Evolutionary conservation across 2,329 filamentous ascomycete species (phyloP).

Genomic region (Ceratocystis variospora): DNA sequence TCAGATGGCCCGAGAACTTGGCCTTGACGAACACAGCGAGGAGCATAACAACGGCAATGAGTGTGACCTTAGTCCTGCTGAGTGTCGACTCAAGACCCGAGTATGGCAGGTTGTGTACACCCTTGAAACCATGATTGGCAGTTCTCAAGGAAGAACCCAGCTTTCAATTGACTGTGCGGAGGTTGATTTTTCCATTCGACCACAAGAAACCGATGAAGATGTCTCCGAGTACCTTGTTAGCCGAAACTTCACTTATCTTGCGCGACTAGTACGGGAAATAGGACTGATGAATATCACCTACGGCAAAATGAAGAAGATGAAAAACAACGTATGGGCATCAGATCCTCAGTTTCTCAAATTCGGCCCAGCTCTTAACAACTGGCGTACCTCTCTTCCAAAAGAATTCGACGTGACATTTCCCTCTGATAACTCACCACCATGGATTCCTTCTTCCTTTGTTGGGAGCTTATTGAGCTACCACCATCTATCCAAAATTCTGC

Average conservation of each 20-base stretch:
- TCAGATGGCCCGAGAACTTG: slow-evolving; percentile 84
- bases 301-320: slow-evolving; percentile 53
- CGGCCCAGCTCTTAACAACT: slow-evolving; percentile 62
- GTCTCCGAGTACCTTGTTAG: slow-evolving; percentile 64
- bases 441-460: slow-evolving; percentile 73
- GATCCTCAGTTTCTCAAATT: slow-evolving; percentile 72
- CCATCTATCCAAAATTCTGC: slow-evolving; percentile 70
- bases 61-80: slow-evolving; percentile 55
- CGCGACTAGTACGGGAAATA: slow-evolving; percentile 64
- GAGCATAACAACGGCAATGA: slow-evolving; percentile 57
- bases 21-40: slow-evolving; percentile 73
- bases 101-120: slow-evolving; percentile 83
- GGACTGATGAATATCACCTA: slow-evolving; percentile 64
- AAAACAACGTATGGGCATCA: slow-evolving; percentile 59
- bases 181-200: slow-evolving; percentile 58
- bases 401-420: slow-evolving; percentile 70
- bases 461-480: slow-evolving; percentile 86
- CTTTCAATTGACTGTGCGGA: slow-evolving; percentile 60
- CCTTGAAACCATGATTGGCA: slow-evolving; percentile 84
- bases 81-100: slow-evolving; percentile 72
- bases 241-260: slow-evolving; percentile 70
- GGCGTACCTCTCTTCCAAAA: slow-evolving; percentile 61
- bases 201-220: slow-evolving; percentile 52
- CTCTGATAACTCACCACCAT: slow-evolving; percentile 63
- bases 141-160: slow-evolving; percentile 74